Conservation (phyloP, 148 eudicot genomes). For the Nyssa sinensis region DNA sequence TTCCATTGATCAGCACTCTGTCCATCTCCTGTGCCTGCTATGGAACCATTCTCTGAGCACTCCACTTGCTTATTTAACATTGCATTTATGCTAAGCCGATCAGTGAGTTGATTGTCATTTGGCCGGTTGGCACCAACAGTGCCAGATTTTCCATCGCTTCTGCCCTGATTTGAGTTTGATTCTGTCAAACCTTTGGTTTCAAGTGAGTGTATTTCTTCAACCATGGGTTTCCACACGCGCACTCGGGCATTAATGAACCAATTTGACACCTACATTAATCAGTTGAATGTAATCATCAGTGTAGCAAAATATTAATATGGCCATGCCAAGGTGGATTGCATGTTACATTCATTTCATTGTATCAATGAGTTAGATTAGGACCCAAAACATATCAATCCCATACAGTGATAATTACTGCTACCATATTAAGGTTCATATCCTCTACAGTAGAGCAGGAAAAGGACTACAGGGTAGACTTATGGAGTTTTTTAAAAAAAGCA, state of each 20-base stretch:
- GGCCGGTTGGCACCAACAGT: constrained; percentile 10
- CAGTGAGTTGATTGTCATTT: constrained; percentile 13
- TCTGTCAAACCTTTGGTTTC: constrained; percentile 51
- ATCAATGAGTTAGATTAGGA: no score
- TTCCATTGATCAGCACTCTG: constrained; percentile 27
- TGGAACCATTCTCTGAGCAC: constrained; percentile 13
- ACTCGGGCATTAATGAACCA: constrained; percentile 68
- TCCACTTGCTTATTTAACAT: constrained; percentile 19
- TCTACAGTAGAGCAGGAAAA: not conserved
- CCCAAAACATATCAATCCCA: no score
- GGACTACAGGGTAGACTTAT: not conserved
- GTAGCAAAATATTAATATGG: not conserved
- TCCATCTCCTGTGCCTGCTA: constrained; percentile 14
- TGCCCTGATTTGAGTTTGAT: constrained; percentile 18
- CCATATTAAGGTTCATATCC: not conserved
- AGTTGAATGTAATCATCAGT: not conserved
- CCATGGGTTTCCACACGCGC: constrained; percentile 79
- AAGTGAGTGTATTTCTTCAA: constrained; percentile 69
- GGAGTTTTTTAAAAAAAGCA: not conserved
- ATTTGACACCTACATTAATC: constrained; percentile 38
- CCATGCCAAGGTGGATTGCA: not conserved
- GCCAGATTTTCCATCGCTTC: constrained; percentile 15
- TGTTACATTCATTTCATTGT: not conserved
- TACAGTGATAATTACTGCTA: not conserved
- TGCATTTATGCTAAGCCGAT: constrained; percentile 6